Evolutionary conservation across 257 asterid species (phyloP).

Genomic region (Solanum appendiculatum): DNA sequence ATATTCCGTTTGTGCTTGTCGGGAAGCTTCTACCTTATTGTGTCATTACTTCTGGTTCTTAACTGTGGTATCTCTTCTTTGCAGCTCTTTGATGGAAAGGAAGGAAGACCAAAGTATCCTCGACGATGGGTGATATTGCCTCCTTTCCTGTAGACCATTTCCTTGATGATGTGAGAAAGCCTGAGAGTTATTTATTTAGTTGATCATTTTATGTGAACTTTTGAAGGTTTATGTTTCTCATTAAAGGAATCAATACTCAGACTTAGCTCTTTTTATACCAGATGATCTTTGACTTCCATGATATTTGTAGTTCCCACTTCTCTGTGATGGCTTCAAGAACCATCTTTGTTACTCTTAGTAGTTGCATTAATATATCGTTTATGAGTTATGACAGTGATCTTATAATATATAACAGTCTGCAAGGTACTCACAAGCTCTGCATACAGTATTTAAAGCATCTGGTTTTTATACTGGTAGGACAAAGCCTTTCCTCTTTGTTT

Average conservation of each 20-base stretch:
- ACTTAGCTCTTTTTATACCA: neutral
- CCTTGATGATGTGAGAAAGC: neutral
- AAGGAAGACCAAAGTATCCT: slow-evolving; percentile 83
- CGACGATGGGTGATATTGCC: slow-evolving; percentile 96
- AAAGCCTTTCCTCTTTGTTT: neutral
- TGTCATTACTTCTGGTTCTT: slow-evolving; percentile 3
- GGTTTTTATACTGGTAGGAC: neutral
- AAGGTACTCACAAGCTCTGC: neutral
- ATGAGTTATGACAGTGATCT: neutral
- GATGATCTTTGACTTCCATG: neutral
- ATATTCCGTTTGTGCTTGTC: neutral
- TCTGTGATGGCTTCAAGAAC: neutral
- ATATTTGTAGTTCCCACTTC: neutral
- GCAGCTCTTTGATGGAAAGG: slow-evolving; percentile 97
- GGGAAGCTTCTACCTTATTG: neutral
- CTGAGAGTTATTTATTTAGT: neutral
- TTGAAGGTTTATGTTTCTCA: slow-evolving; percentile 7
- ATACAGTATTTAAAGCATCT: neutral
- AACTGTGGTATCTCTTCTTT: neutral
- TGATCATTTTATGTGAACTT: neutral
- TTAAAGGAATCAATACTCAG: neutral
- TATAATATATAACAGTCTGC: neutral
- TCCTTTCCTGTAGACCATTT: slow-evolving; percentile 66
- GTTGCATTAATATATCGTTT: neutral
- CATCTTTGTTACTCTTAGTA: neutral